Base-by-base conservation (phyloP, 139 green algal species). In the Chlorella sp. region DNA sequence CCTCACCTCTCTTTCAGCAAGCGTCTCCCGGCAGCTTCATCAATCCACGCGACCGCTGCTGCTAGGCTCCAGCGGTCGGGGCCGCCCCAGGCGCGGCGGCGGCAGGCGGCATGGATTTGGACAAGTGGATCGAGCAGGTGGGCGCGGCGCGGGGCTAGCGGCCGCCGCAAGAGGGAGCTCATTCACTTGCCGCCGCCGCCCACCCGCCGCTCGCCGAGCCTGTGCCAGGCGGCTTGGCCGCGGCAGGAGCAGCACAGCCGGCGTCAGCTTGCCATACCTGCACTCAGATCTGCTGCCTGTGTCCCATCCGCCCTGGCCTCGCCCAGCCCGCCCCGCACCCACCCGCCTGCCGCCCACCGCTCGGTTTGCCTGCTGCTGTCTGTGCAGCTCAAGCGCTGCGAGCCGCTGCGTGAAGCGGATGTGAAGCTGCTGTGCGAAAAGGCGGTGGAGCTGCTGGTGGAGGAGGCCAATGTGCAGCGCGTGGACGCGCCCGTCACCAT, bases 381-480 rank as follows among this genome's bases (percentile, higher is more conserved):
- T 34, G 73, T n/a, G 90, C 91, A 95, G 89, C 92, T 99, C 22
- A 96, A 95, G 85, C 85, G 89, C 26, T 99, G 97, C 87, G 95
- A 99, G 89, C 91, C 93, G 1, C 80, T 99, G n/a, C 92, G 94
- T 76, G 97, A 99, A 90, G 68, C 76, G 20, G 95, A 99, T 74
- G 97, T 99, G 17, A 99, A 99, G 88, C 65, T 83, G 26, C 89
- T 99, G 22, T 99, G 97, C 86, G 90, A 97, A 28, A 96, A 95
- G 85, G 96, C 96, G 0, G 92, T 98, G 46, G 96, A 99, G 78
- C 91, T 99, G 9, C 83, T 99, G 20, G 96, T 99, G 51, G 97
- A 99, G 89, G 97, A 99, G 90, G 94, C 93, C 68, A 99, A 99
- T 81, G 97, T 99, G 72, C 97, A 99, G 89, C 91, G 93, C 19